phyloP scores from a whole-genome alignment of 805 yeast genomes.

The Alloascoidea hylecoeti region DNA sequence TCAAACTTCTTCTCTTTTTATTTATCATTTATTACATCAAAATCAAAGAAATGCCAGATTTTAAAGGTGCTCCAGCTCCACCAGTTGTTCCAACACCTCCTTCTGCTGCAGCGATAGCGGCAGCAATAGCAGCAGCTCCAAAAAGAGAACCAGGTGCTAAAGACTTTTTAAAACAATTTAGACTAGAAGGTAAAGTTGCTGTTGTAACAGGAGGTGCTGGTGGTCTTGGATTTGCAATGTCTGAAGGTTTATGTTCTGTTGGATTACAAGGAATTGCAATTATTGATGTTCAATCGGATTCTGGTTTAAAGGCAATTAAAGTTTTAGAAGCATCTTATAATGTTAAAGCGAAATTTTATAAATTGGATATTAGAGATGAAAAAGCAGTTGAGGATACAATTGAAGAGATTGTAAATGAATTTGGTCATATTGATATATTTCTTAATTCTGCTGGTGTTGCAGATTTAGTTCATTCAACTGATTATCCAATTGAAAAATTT shows the following conservation, averaged over 20 bases:
- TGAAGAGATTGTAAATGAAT: conserved; percentile 26
- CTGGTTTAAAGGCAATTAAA: conserved; percentile 1
- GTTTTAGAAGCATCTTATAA: conserved; percentile 12
- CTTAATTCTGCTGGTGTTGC: conserved; percentile 66
- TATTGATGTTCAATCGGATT: conserved; percentile 11
- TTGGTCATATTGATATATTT: conserved; percentile 47
- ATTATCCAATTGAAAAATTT: conserved; percentile 45
- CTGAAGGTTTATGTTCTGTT: conserved; percentile 27
- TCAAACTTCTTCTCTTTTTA: too few species aligned
- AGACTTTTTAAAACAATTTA: conserved; percentile 23
- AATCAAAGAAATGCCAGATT: too few species aligned
- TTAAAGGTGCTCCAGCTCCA: too few species aligned
- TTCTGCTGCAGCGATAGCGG: conserved; percentile 21
- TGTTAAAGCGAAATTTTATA: conserved; percentile 18
- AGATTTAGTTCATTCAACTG: conserved; percentile 30
- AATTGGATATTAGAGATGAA: conserved; percentile 37
- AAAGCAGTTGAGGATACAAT: conserved; percentile 24
- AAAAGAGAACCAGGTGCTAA: conserved; percentile 8
- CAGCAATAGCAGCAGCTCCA: conserved; percentile 17
- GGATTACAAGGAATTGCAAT: conserved; percentile 27
- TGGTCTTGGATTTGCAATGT: conserved; percentile 28
- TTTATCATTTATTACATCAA: too few species aligned
- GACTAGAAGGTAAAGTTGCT: conserved; percentile 26
- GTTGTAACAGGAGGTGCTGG: conserved; percentile 29
- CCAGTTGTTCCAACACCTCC: conserved; percentile 25